phyloP scores from a whole-genome alignment of 2,329 filamentous ascomycete species.

The Aspergillus ochraceoroseus region DNA sequence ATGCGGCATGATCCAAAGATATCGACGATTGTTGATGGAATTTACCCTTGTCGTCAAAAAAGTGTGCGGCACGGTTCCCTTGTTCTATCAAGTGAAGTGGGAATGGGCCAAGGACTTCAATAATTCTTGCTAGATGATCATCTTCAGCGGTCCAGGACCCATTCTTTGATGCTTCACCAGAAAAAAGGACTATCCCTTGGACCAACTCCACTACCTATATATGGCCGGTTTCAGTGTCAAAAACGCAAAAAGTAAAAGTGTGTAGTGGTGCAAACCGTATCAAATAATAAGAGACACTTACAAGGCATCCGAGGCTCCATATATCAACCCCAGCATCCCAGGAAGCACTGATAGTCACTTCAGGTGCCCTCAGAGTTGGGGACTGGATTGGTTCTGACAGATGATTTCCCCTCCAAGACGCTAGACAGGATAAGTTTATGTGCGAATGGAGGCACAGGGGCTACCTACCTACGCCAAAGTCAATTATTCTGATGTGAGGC shows the following conservation, averaged over 20 bases:
- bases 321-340: conserved; percentile 28
- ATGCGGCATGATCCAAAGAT: no score
- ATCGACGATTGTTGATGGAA: no score
- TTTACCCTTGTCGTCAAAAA: conserved; percentile 24
- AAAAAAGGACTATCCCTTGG: conserved; percentile 27
- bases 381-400: conserved; percentile 22
- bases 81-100: conserved; percentile 19
- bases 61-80: conserved; percentile 16
- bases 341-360: conserved; percentile 26
- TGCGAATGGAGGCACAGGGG: neutral
- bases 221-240: no score
- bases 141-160: conserved; percentile 28
- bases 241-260: no score
- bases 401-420: conserved; percentile 20
- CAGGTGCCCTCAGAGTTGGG: conserved; percentile 20
- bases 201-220: conserved; percentile 25
- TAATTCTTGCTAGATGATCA: conserved; percentile 25
- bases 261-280: neutral
- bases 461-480: conserved; percentile 23
- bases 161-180: conserved; percentile 19
- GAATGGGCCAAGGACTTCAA: conserved; percentile 25
- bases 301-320: conserved; percentile 31
- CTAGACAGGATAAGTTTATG: conserved; percentile 9
- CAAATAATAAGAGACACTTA: conserved; percentile 17
- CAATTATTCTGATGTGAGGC: conserved; percentile 21